These are phyloP conservation scores for Diplodia intermedia DNA, from an alignment of 2,329 filamentous ascomycete genomes.

Conservation along the genomic window DNA sequence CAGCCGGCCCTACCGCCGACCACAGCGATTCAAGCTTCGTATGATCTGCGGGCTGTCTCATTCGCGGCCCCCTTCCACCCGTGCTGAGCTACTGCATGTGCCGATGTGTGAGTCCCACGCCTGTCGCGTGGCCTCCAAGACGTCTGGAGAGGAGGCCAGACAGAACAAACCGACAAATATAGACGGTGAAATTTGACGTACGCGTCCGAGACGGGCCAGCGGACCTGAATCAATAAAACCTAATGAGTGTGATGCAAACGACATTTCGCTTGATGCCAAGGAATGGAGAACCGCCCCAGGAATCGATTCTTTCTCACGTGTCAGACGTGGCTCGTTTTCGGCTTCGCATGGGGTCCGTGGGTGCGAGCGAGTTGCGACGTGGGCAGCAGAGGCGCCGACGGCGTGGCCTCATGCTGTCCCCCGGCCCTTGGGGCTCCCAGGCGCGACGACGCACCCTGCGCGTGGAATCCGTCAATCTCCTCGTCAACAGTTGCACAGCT, in stretches of 20 bases:
- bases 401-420: slow-evolving; percentile 14
- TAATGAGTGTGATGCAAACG: slow-evolving; percentile 29
- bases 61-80: slow-evolving; percentile 26
- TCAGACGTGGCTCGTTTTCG: slow-evolving; percentile 22
- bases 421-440: slow-evolving; percentile 2
- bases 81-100: slow-evolving; percentile 26
- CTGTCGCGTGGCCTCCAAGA: slow-evolving; percentile 13
- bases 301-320: slow-evolving; percentile 25
- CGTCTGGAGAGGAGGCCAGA: background rate
- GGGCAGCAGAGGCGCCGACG: slow-evolving; percentile 8
- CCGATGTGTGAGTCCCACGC: slow-evolving; percentile 12
- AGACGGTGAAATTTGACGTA: slow-evolving; percentile 23
- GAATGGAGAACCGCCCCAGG: slow-evolving; percentile 25
- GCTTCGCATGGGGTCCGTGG: slow-evolving; percentile 9
- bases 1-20: slow-evolving; percentile 24
- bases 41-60: slow-evolving; percentile 24
- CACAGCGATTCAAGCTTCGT: slow-evolving; percentile 30
- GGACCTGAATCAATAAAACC: slow-evolving; percentile 22
- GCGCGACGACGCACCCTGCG: slow-evolving; percentile 22
- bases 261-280: slow-evolving; percentile 31
- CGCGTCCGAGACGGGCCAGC: slow-evolving; percentile 25
- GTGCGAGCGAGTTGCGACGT: background rate
- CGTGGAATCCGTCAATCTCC: slow-evolving; percentile 26
- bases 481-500: slow-evolving; percentile 24
- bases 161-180: slow-evolving; percentile 8